These are phyloP conservation scores for Cucurbita moschata DNA, from an alignment of 306 rosid species.

Conservation along the genomic window DNA sequence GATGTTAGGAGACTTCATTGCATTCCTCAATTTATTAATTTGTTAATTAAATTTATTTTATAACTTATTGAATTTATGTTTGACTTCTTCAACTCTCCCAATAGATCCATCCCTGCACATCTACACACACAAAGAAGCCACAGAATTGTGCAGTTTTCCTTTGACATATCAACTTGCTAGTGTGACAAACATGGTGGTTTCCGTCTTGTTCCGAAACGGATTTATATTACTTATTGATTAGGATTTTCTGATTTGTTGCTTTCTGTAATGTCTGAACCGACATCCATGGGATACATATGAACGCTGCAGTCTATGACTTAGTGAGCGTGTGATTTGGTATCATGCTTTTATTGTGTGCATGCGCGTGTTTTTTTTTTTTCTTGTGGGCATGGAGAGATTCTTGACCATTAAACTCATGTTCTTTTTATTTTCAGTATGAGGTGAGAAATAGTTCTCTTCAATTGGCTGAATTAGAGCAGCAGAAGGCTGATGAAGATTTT, in stretches of 20 bases:
- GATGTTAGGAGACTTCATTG: background rate
- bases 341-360: too few relatives aligned
- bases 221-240: background rate
- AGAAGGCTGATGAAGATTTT: constrained; percentile 57
- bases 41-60: background rate
- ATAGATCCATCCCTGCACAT: background rate
- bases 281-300: too few relatives aligned
- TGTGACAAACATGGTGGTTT: background rate
- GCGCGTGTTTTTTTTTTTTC: background rate
- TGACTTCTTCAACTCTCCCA: too few relatives aligned
- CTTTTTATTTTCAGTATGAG: constrained; percentile 38
- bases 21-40: background rate
- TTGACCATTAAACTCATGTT: constrained; percentile 13
- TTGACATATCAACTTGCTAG: background rate
- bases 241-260: too few relatives aligned
- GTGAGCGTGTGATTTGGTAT: background rate
- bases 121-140: background rate
- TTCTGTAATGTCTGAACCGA: too few relatives aligned
- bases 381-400: background rate
- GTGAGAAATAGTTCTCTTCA: constrained; percentile 55
- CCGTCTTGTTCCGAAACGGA: background rate
- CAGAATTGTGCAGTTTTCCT: background rate
- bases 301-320: background rate
- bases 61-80: too few relatives aligned
- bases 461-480: constrained; percentile 76